Evolutionary conservation across 257 asterid species (phyloP).

Genomic region (Striga asiatica): DNA sequence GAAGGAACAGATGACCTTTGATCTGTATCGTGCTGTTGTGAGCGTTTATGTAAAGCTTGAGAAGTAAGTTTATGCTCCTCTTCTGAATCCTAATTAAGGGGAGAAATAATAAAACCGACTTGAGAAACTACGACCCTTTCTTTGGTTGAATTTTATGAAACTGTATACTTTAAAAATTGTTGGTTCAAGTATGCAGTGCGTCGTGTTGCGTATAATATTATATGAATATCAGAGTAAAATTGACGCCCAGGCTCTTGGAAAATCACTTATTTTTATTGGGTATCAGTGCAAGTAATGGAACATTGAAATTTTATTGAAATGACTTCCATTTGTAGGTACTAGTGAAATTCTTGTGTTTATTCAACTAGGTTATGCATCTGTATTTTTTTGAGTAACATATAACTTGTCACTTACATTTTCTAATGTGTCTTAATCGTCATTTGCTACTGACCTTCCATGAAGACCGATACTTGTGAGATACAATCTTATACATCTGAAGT

Average conservation of each 20-base stretch:
- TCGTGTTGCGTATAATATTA: neutral
- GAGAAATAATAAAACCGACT: neutral
- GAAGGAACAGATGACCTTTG: conserved; percentile 96
- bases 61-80: conserved; percentile 45
- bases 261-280: neutral
- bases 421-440: too few species aligned
- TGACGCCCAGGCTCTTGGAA: too few species aligned
- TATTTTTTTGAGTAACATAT: too few species aligned
- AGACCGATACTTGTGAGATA: too few species aligned
- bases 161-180: neutral
- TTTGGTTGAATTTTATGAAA: neutral
- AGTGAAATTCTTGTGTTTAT: too few species aligned
- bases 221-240: neutral
- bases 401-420: too few species aligned
- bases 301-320: too few species aligned
- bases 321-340: too few species aligned
- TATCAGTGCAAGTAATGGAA: neutral
- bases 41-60: conserved; percentile 76
- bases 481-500: too few species aligned
- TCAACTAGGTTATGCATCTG: too few species aligned
- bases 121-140: neutral
- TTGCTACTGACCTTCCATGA: too few species aligned
- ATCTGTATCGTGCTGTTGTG: conserved; percentile 82
- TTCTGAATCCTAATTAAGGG: neutral
- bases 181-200: neutral